Evolutionary conservation across 1,284 basidiomycete genomes (phyloP), one percentile per base, ranked within the genome.

Genomic region (Pseudozyma tsukubaensis): DNA sequence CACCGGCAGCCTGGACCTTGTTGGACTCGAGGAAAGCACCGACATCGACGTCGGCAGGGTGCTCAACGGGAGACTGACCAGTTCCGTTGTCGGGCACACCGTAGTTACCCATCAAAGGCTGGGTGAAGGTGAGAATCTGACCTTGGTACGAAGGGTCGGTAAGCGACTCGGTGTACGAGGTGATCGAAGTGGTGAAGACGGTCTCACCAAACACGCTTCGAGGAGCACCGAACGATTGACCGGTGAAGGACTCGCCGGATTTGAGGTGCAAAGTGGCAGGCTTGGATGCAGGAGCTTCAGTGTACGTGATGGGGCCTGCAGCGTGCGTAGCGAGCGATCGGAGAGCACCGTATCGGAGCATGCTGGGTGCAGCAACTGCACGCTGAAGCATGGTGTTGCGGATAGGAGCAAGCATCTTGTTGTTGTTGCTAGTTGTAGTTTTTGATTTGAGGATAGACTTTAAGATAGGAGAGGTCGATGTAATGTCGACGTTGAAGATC

Each of bases 101-200:
- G 84, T 99, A 99, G 86, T 99, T 99, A 52, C 97, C 97, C 77
- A 99, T 97, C 86, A 99, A 90, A 24, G 97, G 96, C 5, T 95
- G 93, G 32, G 96, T 99, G 87, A 99, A 99, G 65, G 98, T 94
- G 69, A 99, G 89, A 79, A 99, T 94, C 86, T 99, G 97, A 57
- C 94, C 92, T 39, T 94, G 92, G 86, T 99, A 99, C 10, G 97
- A 99, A 7, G 96, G 96, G 85, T 99, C 96, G 49, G 96, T 99
- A 94, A 99, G 97, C 14, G 94, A 97, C 86, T 99, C 97, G 59
- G 95, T 98, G 86, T 99, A 99, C 58, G 94, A 97, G 8, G 97
- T 99, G 85, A 99, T 99, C 56, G 94, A 95, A 37, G 96, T 99
- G 24, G 94, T 96, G 86, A 99, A 99, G 34, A 99, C 96, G 3